Evolutionary conservation across 148 eudicot genomes (phyloP).

Genomic region (Mesembryanthemum crystallinum): DNA sequence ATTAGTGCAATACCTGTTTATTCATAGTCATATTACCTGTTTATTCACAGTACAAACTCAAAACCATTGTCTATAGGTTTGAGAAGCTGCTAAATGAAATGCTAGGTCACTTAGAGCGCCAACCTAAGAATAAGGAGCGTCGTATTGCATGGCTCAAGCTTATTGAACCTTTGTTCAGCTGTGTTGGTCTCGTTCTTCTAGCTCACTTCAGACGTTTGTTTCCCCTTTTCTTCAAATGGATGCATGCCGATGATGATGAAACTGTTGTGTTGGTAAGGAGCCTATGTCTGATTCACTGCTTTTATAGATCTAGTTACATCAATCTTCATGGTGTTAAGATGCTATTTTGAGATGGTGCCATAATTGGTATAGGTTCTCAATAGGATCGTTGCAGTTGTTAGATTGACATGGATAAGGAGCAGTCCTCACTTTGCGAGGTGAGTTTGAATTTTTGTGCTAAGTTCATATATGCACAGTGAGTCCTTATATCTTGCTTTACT

Average conservation of each 20-base stretch:
- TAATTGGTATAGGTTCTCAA: conserved; percentile 58
- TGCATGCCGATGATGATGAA: conserved; percentile 95
- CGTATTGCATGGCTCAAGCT: conserved; percentile 79
- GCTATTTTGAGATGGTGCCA: background rate
- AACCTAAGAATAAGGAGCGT: conserved; percentile 80
- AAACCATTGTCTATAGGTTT: conserved; percentile 46
- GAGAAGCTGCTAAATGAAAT: conserved; percentile 88
- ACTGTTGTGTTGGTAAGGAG: conserved; percentile 71
- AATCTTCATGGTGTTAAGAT: background rate
- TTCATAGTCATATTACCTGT: background rate
- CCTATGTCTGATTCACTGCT: background rate
- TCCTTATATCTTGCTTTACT: background rate
- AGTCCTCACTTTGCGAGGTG: conserved; percentile 72
- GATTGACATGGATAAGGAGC: conserved; percentile 89
- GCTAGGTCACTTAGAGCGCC: conserved; percentile 92
- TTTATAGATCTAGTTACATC: background rate
- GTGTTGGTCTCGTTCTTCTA: conserved; percentile 70
- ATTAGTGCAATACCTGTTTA: too few species aligned
- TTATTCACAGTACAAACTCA: conserved; percentile 5
- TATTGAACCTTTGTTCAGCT: conserved; percentile 59
- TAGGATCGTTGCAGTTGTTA: conserved; percentile 52
- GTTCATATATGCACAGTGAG: background rate
- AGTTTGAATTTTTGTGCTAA: conserved; percentile 2
- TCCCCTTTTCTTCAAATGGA: conserved; percentile 92
- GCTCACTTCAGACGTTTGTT: conserved; percentile 87